Base-by-base conservation (phyloP, 257 asterid species). In the Mitragyna speciosa region DNA sequence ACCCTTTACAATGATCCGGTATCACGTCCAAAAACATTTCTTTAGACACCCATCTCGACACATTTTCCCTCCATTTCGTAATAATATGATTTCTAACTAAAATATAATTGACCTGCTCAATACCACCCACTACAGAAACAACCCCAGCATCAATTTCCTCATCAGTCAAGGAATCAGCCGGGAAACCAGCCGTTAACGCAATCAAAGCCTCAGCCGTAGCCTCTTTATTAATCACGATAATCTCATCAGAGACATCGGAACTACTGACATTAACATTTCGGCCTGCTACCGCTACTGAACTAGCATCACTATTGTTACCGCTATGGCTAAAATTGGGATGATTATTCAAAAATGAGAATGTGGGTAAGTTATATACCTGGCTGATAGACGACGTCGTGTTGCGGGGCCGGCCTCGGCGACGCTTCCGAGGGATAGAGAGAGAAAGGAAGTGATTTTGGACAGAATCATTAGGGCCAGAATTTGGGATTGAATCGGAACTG, bases 51-150 rank as follows among this genome's bases (percentile, higher is more conserved):
- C 94, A 94, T 68, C 81, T 88, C 5, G 92, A 92, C 68, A 92
- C 97, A 78, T 88, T 92, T 84, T 91, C 97, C 51, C 99, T 92
- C 98, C 97, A 96, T 83, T 86, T 90, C 19, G 92, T 77, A 65
- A 96, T 88, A 73, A 96, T 90, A 79, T 96, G 98, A 77, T 96
- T 96, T 82, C 99, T 83, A 49, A 96, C 88, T 66, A 96, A 82
- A 52, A 96, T 94, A 72, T 96, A 96, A 67, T 96, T 96, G 76
- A 94, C 98, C 91, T 94, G 98, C 83, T 96, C 97, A 36, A 94
- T 96, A 67, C 99, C 97, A 45, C 98, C 99, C 12, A 94, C 95
- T 51, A 82, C 91, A 19, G 93, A 88, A 70, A 96, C 99, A 76
- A 96, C 97, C 64, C 92, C 93, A 2, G 90, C 94, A 58, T 94